Conservation (phyloP, 352 stramenopile genomes). For the Pilasporangium apinafurcum region DNA sequence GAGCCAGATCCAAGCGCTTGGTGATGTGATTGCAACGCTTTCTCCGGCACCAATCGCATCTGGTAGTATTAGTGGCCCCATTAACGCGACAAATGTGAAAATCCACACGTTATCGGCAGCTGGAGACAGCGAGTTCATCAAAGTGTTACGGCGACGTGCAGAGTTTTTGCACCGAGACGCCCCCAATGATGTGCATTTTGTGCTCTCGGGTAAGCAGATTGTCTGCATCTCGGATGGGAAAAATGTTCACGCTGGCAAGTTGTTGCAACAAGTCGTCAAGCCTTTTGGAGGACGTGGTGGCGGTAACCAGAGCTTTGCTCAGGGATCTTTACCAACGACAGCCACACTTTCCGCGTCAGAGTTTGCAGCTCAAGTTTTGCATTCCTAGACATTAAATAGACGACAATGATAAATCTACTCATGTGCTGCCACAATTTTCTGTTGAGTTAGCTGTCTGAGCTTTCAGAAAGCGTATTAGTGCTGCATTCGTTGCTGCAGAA, state of each 20-base stretch:
- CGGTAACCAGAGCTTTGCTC: slow-evolving; percentile 52
- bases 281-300: slow-evolving; percentile 43
- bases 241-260: slow-evolving; percentile 40
- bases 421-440: too few relatives aligned
- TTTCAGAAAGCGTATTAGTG: too few relatives aligned
- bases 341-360: slow-evolving; percentile 7
- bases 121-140: slow-evolving; percentile 21
- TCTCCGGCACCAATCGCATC: slow-evolving; percentile 25
- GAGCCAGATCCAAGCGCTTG: slow-evolving; percentile 35
- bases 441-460: too few relatives aligned
- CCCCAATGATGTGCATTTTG: slow-evolving; percentile 29
- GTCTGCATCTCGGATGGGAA: slow-evolving; percentile 34
- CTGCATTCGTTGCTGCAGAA: too few relatives aligned
- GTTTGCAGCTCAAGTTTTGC: slow-evolving; percentile 13
- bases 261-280: slow-evolving; percentile 50
- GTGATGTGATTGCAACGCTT: slow-evolving; percentile 36
- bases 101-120: slow-evolving; percentile 13
- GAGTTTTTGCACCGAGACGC: slow-evolving; percentile 38
- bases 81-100: slow-evolving; percentile 17
- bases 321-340: slow-evolving; percentile 30
- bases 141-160: slow-evolving; percentile 53
- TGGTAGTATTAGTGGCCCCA: slow-evolving; percentile 11
- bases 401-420: too few relatives aligned
- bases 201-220: slow-evolving; percentile 42
- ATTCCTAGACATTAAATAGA: too few relatives aligned